Conservation (phyloP, 2,329 filamentous ascomycete genomes). For the Fusarium sp. region DNA sequence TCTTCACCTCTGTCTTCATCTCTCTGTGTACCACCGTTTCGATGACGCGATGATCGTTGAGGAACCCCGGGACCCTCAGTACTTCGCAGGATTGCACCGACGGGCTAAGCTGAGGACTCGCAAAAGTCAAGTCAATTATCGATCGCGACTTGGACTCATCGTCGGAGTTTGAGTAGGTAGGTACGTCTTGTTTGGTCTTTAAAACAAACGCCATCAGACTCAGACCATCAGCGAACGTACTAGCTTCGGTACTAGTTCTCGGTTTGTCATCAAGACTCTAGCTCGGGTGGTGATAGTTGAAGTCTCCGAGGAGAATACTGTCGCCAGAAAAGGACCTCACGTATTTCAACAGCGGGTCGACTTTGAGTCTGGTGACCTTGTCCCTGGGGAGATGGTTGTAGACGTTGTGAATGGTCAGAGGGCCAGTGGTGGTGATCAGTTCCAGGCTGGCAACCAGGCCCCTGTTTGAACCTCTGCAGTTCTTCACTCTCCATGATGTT, state of each 20-base stretch:
- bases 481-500: background rate
- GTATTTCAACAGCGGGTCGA: background rate
- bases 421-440: background rate
- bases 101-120: background rate
- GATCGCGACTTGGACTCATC: background rate
- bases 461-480: background rate
- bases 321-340: too few species aligned
- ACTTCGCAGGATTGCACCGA: background rate
- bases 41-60: background rate
- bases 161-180: background rate
- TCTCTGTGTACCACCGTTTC: background rate
- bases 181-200: background rate
- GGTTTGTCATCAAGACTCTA: background rate
- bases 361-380: background rate
- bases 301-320: constrained; percentile 1
- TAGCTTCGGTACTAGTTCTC: background rate
- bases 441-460: background rate
- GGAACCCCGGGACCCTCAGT: background rate
- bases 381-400: background rate
- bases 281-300: background rate
- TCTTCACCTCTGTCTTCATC: background rate
- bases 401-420: background rate
- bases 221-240: background rate
- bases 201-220: background rate
- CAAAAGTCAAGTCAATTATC: constrained; percentile 1